Base-by-base conservation (phyloP, 176 grass and related monocot genomes). In the Bromus sterilis region DNA sequence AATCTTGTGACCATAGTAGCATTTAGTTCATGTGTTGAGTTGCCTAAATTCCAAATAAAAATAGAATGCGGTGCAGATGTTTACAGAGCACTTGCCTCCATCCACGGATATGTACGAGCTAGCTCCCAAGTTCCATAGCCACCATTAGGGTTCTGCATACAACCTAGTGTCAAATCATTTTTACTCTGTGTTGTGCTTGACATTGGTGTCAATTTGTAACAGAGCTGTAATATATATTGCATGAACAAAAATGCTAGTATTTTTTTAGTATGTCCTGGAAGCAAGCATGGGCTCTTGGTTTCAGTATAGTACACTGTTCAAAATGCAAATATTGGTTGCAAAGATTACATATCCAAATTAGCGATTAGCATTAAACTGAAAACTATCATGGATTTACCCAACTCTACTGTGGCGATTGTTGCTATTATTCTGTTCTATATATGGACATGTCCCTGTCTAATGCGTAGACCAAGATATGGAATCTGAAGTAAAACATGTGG, bases 51-150 rank as follows among this genome's bases (percentile, higher is more conserved):
- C 11, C 8, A 76, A 72, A 56, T 42, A 53, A 37, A 11, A 28
- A 53, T 16, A 79, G 14, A 57, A 83, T 34, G 46, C 7, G 63
- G 28, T 65, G 34, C 53, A 67, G n/a, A 16, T 75, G 33, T 43
- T 53, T 60, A 66, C 48, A 30, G 4, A 13, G 4, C 78, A 51
- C 37, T 66, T 86, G 91, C 89, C 92, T 94, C 92, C 64, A 94
- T 77, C 86, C 92, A 94, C 79, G 89, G 86, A 89, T 91, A 59
- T 59, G 92, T 78, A 48, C 92, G 83, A 72, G 89, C 80, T 69
- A 91, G 32, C 85, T 94, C 92, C 89, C 89, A 94, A 32, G 89
- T 82, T 81, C 86, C 76, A 30, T 91, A 94, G 39, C 92, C 92
- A 84, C 92, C 92, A 58, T 94, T 82, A 57, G 63, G 57, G 75